Evolutionary conservation across 2,329 filamentous ascomycete species (phyloP), one percentile per base, ranked within the genome.

Genomic region (Exophiala lecanii-corni): DNA sequence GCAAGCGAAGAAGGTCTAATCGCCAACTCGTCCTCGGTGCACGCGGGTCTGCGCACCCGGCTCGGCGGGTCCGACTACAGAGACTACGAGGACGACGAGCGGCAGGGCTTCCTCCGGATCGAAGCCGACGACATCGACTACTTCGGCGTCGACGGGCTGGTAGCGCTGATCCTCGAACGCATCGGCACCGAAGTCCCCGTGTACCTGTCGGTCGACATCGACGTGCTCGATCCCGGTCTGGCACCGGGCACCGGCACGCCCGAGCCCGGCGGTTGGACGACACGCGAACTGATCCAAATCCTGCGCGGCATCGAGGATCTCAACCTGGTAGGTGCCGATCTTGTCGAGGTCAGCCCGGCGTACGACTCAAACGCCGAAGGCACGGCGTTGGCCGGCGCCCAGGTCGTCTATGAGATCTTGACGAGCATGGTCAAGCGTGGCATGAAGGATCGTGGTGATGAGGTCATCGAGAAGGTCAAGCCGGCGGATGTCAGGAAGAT

Each of bases 251-350:
- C 88, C 0, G 89, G 89, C 1, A 95, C 89, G 0, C 89, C 89
- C 0, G 89, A 94, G 69, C 84, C 88, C 0, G 89, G 89, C 44
- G 89, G 89, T 26, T 95, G 89, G 89, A 92, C 86, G 4, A 94
- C 85, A 15, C 73, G 89, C 39, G 89, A 95, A 70, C 71, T 95
- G 55, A 91, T 94, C 51, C 73, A 84, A 9, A 87, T 95, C 45
- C 65, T 95, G 60, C 73, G 88, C 21, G 88, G 86, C 0, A 76
- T 95, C 31, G 89, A 95, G 68, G 77, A 72, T 0, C 63, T 95
- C 61, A 94, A 95, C 59, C 68, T 95, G 3, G 86, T 95, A 3
- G 89, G 88, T 1, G 89, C 88, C 1, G 89, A 95, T 65, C 78
- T 95, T 36, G 89, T 96, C 4, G 89, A 95, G 71, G 86, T 94